Evolutionary conservation across 2,329 filamentous ascomycete genomes (phyloP).

Genomic region (Lasiodiplodia citricola): DNA sequence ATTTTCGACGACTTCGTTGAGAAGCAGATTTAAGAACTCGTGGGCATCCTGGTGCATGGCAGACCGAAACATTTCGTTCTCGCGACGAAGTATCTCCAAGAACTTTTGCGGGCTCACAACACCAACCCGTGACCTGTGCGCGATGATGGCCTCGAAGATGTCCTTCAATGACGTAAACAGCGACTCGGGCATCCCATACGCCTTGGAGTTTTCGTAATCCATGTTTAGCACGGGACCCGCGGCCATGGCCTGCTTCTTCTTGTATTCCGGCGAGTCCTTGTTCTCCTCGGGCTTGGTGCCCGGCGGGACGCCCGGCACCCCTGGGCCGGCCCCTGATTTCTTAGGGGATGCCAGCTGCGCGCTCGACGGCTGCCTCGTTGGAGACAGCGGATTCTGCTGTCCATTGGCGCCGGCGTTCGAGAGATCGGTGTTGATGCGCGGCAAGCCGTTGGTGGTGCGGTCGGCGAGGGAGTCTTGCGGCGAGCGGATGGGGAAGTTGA

Average conservation of each 20-base stretch:
- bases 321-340: slow-evolving; percentile 51
- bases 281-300: slow-evolving; percentile 83
- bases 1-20: slow-evolving; percentile 96
- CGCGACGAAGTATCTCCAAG: slow-evolving; percentile 87
- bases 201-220: slow-evolving; percentile 75
- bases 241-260: slow-evolving; percentile 93
- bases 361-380: slow-evolving; percentile 51
- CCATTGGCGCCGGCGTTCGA: slow-evolving; percentile 42
- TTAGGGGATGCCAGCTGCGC: slow-evolving; percentile 34
- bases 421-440: slow-evolving; percentile 47
- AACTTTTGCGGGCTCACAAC: slow-evolving; percentile 93
- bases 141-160: slow-evolving; percentile 89
- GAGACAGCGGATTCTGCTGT: slow-evolving; percentile 55
- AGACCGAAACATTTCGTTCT: slow-evolving; percentile 97
- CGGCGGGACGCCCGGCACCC: slow-evolving; percentile 60
- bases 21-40: slow-evolving; percentile 89
- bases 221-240: slow-evolving; percentile 87
- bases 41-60: slow-evolving; percentile 99
- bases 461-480: slow-evolving; percentile 71
- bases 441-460: slow-evolving; percentile 50
- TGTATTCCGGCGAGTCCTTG: slow-evolving; percentile 93
- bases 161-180: slow-evolving; percentile 95
- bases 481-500: slow-evolving; percentile 82
- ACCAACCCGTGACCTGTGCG: slow-evolving; percentile 80
- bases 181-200: slow-evolving; percentile 92